Evolutionary conservation across 2,329 filamentous ascomycete genomes (phyloP).

Genomic region (Lasiodiplodia theobromae): DNA sequence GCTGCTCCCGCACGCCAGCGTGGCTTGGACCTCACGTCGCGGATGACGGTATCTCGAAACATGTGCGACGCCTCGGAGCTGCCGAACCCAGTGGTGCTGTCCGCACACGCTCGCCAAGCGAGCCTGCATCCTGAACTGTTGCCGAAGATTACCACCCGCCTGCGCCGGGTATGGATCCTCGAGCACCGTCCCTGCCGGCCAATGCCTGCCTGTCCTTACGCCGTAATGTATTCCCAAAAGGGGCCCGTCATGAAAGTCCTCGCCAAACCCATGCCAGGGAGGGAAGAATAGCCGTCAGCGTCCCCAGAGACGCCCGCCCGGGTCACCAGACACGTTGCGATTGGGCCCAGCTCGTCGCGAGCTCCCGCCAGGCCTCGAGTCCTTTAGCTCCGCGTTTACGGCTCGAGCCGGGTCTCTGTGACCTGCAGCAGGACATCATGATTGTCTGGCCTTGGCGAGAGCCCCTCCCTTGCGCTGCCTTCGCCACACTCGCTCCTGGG

Average conservation of each 20-base stretch:
- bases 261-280: conserved; percentile 11
- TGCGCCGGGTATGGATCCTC: conserved; percentile 19
- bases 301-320: background rate
- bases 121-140: conserved; percentile 15
- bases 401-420: conserved; percentile 21
- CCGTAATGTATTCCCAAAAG: conserved; percentile 6
- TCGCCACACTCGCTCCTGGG: conserved; percentile 8
- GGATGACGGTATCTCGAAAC: conserved; percentile 18
- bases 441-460: conserved; percentile 13
- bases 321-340: conserved; percentile 5
- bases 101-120: conserved; percentile 23
- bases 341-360: conserved; percentile 8
- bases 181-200: background rate
- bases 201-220: conserved; percentile 15
- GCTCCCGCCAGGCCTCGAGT: conserved; percentile 1
- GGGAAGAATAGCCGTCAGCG: conserved; percentile 24
- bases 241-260: conserved; percentile 11
- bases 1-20: conserved; percentile 16
- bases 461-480: conserved; percentile 17
- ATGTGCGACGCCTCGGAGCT: conserved; percentile 23
- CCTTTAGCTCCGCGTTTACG: conserved; percentile 4
- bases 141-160: conserved; percentile 9
- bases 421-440: conserved; percentile 16
- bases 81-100: conserved; percentile 19
- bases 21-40: conserved; percentile 15